phyloP scores from a whole-genome alignment of 805 yeast species.

The Middelhovenomyces tepae region DNA sequence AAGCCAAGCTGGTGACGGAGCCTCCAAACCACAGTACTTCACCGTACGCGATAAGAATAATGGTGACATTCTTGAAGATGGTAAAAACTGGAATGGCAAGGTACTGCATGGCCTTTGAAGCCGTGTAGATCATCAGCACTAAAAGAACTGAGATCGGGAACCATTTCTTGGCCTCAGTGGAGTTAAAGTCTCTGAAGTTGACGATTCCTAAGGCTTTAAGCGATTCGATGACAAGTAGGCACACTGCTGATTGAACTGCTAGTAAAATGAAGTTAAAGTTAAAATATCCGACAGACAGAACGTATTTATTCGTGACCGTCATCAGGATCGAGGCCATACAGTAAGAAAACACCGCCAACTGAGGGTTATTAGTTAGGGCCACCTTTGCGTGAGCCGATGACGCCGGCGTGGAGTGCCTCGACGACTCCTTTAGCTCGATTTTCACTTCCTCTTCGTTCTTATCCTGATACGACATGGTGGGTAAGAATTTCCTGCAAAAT shows the following conservation, averaged over 20 bases:
- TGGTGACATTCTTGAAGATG: conserved; percentile 94
- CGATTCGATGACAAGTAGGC: conserved; percentile 63
- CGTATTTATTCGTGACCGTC: conserved; percentile 97
- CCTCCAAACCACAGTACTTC: conserved; percentile 98
- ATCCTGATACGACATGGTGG: conserved; percentile 3
- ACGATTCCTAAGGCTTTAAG: conserved; percentile 69
- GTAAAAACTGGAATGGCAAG: conserved; percentile 94
- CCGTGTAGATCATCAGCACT: conserved; percentile 92
- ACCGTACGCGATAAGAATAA: conserved; percentile 94
- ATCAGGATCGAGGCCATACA: conserved; percentile 91
- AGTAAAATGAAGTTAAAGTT: conserved; percentile 81
- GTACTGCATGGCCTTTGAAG: conserved; percentile 88
- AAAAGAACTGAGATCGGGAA: conserved; percentile 84
- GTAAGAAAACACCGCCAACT: conserved; percentile 40
- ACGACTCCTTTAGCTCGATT: no score
- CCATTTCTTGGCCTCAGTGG: conserved; percentile 87
- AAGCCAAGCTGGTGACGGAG: conserved; percentile 76
- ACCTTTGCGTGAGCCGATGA: conserved; percentile 5
- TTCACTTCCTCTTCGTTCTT: conserved; percentile 3
- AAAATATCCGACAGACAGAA: conserved; percentile 69
- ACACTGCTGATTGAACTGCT: conserved; percentile 82
- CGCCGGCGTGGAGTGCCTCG: no score
- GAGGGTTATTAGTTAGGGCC: conserved; percentile 24
- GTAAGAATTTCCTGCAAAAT: no score
- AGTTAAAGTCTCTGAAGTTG: conserved; percentile 78